phyloP scores from a whole-genome alignment of 371 early-diverging fungal genomes.

The Nematocida homosporus region DNA sequence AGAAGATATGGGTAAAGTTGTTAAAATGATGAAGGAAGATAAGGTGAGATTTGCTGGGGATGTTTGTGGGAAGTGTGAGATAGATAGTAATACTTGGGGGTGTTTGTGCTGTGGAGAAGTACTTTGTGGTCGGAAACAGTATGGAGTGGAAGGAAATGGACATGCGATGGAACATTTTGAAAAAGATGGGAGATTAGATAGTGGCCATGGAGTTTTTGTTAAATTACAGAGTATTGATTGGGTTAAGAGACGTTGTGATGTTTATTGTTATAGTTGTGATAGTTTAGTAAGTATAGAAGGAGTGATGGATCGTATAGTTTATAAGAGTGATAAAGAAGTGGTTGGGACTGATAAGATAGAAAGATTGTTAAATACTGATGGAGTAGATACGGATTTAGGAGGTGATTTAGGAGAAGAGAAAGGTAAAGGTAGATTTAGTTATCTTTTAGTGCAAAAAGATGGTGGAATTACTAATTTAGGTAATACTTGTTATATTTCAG shows the following conservation, averaged over 20 bases:
- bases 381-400: slow-evolving; percentile 25
- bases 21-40: neutral
- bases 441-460: neutral
- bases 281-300: slow-evolving; percentile 28
- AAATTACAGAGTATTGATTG: slow-evolving; percentile 48
- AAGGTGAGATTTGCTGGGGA: neutral
- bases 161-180: slow-evolving; percentile 81
- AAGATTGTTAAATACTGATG: slow-evolving; percentile 3
- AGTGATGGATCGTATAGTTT: neutral
- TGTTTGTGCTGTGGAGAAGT: slow-evolving; percentile 71
- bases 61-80: slow-evolving; percentile 76
- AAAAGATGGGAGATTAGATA: slow-evolving; percentile 70
- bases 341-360: neutral
- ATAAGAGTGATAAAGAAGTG: neutral
- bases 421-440: neutral
- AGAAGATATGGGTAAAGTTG: neutral
- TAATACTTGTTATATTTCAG: slow-evolving; percentile 66
- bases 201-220: slow-evolving; percentile 77
- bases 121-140: slow-evolving; percentile 76
- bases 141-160: slow-evolving; percentile 95
- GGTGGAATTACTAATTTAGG: slow-evolving; percentile 65
- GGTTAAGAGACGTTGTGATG: slow-evolving; percentile 24
- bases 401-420: slow-evolving; percentile 1
- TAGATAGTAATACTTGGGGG: slow-evolving; percentile 73
- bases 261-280: slow-evolving; percentile 65